These are phyloP conservation scores for Candida peoriensis DNA, from an alignment of 805 yeast species.

Conservation along the genomic window DNA sequence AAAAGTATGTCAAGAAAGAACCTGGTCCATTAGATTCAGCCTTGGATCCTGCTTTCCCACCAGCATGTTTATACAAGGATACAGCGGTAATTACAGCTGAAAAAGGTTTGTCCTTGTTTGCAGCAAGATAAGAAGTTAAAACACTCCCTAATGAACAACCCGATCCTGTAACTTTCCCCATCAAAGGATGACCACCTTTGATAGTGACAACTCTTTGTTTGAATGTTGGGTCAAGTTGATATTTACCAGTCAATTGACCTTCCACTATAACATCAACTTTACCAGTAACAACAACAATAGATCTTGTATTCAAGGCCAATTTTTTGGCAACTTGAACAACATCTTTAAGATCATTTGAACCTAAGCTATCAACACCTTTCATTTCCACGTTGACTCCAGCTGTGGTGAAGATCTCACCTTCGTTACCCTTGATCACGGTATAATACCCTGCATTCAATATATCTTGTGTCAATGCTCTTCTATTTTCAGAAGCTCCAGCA, in stretches of 20 bases:
- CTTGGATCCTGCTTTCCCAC: slow-evolving; percentile 11
- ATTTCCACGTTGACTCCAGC: slow-evolving; percentile 47
- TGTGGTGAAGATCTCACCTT: slow-evolving; percentile 66
- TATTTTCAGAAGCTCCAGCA: slow-evolving; percentile 68
- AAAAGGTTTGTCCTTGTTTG: slow-evolving; percentile 9
- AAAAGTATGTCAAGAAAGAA: slow-evolving; percentile 9
- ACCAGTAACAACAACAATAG: slow-evolving; percentile 74
- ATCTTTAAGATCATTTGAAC: slow-evolving; percentile 18
- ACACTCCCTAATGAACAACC: slow-evolving; percentile 81
- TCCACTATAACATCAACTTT: slow-evolving; percentile 44
- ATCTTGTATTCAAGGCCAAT: slow-evolving; percentile 45
- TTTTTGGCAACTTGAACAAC: slow-evolving; percentile 36
- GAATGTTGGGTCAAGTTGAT: slow-evolving; percentile 15
- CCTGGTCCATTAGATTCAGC: slow-evolving; percentile 12
- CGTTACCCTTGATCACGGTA: slow-evolving; percentile 77
- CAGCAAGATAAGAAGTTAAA: slow-evolving; percentile 42
- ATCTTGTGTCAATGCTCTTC: slow-evolving; percentile 43
- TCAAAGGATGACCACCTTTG: slow-evolving; percentile 54
- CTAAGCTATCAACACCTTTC: slow-evolving; percentile 68
- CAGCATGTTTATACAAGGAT: slow-evolving; percentile 14
- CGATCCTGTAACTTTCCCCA: slow-evolving; percentile 72
- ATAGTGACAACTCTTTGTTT: slow-evolving; percentile 30
- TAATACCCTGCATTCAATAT: slow-evolving; percentile 54
- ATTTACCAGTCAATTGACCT: slow-evolving; percentile 31
- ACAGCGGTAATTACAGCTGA: slow-evolving; percentile 14